Evolutionary conservation across 306 rosid genomes (phyloP), one percentile per base, ranked within the genome.

Genomic region (Boehmeria nivea): DNA sequence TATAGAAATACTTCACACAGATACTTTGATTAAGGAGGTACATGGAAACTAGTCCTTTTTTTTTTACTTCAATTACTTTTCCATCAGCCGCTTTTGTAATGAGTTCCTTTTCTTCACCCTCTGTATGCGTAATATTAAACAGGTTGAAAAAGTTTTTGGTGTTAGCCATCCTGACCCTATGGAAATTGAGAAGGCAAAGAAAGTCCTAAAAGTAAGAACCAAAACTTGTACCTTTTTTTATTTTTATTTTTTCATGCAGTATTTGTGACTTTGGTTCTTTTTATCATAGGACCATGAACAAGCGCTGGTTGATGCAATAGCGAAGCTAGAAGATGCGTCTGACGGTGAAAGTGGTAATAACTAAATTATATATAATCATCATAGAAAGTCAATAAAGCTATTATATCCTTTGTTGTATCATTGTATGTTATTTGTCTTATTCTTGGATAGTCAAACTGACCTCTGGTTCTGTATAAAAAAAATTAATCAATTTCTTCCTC

Each of bases 301-400:
- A 64, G 83, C 96, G 25, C 78, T 88, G 63, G 73, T 82, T 19
- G 72, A 88, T 61, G 94, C 96, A 25, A 88, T 88, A 50, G 78
- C 94, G 51, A 88, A 76, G 74, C 88, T 88, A 4, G 91, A 76
- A 68, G 87, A 82, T 69, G 90, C 79, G 49, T 88, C 94, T 25
- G 96, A 88, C 22, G 94, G 81, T 76, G 96, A 85, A 69, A 88
- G 94, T 72, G 94, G 94, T 88, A 88, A 88, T 88, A 73, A 78
- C 78, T 69, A 65, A 72, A 55, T 36, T 69, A 63, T 72, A 64
- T 64, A 60, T 73, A 56, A 59, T 45, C 65, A 48, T 55, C 61
- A 58, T 20, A 48, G 25, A 52, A 70, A 55, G 51, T 52, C 42
- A 21, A 51, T 65, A 66, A 61, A 78, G 42, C 68, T 66, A 43